These are phyloP conservation scores for Aspergillus pseudonomiae DNA, from an alignment of 2,329 filamentous ascomycete species.

Conservation along the genomic window DNA sequence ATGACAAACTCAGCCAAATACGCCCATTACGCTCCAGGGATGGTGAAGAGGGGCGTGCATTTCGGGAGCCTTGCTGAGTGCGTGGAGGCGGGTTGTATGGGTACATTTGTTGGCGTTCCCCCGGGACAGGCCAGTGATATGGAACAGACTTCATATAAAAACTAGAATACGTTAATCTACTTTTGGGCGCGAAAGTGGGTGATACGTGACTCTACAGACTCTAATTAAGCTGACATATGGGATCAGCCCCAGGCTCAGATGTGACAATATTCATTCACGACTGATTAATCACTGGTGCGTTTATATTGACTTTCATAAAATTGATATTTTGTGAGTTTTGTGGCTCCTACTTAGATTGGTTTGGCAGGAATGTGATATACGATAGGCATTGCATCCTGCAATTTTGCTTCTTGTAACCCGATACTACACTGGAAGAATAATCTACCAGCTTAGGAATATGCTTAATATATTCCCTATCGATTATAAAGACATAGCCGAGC, in stretches of 20 bases:
- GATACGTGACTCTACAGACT: background rate
- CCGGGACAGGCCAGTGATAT: background rate
- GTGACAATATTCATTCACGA: background rate
- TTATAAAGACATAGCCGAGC: background rate
- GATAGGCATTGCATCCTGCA: too few species aligned
- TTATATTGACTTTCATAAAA: background rate
- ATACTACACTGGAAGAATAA: background rate
- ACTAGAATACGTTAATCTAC: background rate
- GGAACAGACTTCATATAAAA: background rate
- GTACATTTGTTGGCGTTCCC: background rate
- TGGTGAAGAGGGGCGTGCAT: constrained; percentile 26
- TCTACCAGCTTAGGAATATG: background rate
- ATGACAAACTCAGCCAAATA: constrained; percentile 54
- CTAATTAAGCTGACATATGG: background rate
- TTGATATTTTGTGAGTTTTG: background rate
- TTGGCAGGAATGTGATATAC: too few species aligned
- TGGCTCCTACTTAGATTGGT: background rate
- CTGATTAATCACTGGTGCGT: background rate
- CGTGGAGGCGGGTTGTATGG: constrained; percentile 28
- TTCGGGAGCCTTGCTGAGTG: constrained; percentile 32
- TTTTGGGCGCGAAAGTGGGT: background rate
- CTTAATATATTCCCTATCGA: background rate
- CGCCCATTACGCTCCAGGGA: constrained; percentile 44
- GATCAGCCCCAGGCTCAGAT: background rate
- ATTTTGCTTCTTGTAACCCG: too few species aligned